Percentiles rank a stretch among this genome's conserved stretches.
Evolutionary conservation across 2,329 filamentous ascomycete species (phyloP).

Genomic region (Sphaerostilbella broomeana): DNA sequence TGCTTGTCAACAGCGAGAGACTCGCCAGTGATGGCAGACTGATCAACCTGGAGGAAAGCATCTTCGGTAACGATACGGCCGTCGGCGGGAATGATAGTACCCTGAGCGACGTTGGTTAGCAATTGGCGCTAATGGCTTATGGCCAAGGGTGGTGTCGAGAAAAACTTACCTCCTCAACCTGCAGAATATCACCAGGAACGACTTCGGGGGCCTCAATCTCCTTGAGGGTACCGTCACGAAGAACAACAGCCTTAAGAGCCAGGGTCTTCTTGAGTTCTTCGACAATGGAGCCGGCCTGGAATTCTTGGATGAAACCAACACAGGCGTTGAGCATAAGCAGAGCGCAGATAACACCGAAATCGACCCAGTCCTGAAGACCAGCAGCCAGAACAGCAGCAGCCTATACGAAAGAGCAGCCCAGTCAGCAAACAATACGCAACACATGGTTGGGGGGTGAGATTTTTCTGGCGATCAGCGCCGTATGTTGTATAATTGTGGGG

Average conservation of each 20-base stretch:
- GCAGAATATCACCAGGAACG: conserved; percentile 83
- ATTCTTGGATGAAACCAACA: conserved; percentile 87
- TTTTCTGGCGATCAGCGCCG: not conserved
- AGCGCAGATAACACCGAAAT: conserved; percentile 85
- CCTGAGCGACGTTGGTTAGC: conserved; percentile 33
- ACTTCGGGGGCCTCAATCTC: conserved; percentile 79
- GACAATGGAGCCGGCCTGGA: conserved; percentile 82
- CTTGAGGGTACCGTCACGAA: conserved; percentile 68
- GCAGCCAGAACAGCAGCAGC: conserved; percentile 73
- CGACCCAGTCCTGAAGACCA: conserved; percentile 82
- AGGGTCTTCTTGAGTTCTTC: conserved; percentile 87
- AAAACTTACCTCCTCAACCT: conserved; percentile 61
- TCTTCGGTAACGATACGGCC: conserved; percentile 78
- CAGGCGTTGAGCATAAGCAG: conserved; percentile 76
- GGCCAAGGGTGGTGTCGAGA: no score
- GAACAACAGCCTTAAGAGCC: conserved; percentile 78
- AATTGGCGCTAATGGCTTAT: not conserved
- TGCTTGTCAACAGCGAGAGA: conserved; percentile 88
- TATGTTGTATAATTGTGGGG: conserved; percentile 11
- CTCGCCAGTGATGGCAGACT: conserved; percentile 87
- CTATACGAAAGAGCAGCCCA: conserved; percentile 28
- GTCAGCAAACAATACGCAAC: conserved; percentile 21
- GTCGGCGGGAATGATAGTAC: conserved; percentile 86
- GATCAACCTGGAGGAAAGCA: conserved; percentile 83
- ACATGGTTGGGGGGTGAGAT: not conserved